Percentiles rank a stretch among this genome's conserved stretches.
These are phyloP conservation scores for Penicillium daleae DNA, from an alignment of 495 filamentous ascomycete genomes.

Conservation along the genomic window DNA sequence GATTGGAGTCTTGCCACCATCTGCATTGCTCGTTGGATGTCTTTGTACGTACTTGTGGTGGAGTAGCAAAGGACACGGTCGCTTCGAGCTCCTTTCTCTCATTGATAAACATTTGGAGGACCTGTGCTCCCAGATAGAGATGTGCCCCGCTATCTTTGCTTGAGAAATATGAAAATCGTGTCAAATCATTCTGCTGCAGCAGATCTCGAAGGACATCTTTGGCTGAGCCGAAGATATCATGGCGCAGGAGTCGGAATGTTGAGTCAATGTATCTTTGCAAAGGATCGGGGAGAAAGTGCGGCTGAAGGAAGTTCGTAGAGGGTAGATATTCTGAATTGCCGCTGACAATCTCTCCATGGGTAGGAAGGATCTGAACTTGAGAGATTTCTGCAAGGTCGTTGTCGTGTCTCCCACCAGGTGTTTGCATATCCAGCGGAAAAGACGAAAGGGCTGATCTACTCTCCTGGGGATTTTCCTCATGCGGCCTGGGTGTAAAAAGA, in stretches of 20 bases:
- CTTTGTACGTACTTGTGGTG: constrained; percentile 13
- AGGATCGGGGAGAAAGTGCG: constrained; percentile 13
- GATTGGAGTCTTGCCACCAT: constrained; percentile 22
- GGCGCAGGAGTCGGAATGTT: constrained; percentile 20
- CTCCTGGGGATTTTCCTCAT: constrained; percentile 1
- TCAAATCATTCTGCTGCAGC: constrained; percentile 17
- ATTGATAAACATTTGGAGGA: constrained; percentile 18
- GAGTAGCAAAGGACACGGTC: constrained; percentile 15
- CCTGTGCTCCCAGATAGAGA: constrained; percentile 15
- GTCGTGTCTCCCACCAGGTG: constrained; percentile 22
- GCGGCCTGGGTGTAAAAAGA: constrained; percentile 5
- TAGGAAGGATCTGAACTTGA: constrained; percentile 20
- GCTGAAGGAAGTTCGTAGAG: constrained; percentile 18
- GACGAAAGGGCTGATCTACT: neutral
- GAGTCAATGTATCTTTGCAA: constrained; percentile 20
- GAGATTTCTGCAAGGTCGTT: constrained; percentile 25
- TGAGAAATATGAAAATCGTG: constrained; percentile 26
- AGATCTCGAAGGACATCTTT: constrained; percentile 19
- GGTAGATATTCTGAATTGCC: constrained; percentile 20
- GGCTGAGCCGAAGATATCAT: constrained; percentile 21
- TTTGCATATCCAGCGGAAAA: constrained; percentile 22
- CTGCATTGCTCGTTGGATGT: constrained; percentile 11
- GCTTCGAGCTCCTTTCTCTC: constrained; percentile 19
- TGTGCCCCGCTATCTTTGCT: constrained; percentile 13
- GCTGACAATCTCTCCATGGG: constrained; percentile 19